A percentile compares a stretch with the other conserved stretches of the same genome.
Evolutionary conservation across 169 alveolate species (phyloP).

Genomic region (Eimeria tenella): DNA sequence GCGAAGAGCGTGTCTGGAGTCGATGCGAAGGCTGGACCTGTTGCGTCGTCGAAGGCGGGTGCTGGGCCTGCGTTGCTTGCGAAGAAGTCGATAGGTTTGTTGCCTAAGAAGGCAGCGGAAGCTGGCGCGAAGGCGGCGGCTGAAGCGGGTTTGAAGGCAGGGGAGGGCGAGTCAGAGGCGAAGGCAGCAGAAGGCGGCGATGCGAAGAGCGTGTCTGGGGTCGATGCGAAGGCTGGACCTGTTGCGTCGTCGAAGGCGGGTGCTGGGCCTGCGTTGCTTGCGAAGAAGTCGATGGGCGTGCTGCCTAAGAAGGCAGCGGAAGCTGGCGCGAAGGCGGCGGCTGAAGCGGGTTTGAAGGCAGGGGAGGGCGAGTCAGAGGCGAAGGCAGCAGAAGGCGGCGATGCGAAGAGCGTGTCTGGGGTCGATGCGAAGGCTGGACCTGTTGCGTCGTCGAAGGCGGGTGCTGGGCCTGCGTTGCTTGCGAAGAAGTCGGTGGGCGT

Average conservation of each 20-base stretch:
- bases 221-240: background rate
- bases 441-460: background rate
- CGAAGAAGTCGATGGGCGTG: background rate
- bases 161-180: background rate
- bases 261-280: background rate
- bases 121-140: background rate
- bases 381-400: conserved; percentile 8
- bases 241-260: background rate
- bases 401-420: too few relatives aligned
- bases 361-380: too few relatives aligned
- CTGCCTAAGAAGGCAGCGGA: background rate
- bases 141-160: background rate
- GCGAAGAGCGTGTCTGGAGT: background rate
- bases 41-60: background rate
- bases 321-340: background rate
- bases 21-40: background rate
- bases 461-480: background rate
- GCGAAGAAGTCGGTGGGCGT: conserved; percentile 13
- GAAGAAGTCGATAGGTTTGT: conserved; percentile 23
- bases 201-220: too few relatives aligned
- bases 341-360: too few relatives aligned
- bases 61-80: conserved; percentile 29
- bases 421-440: conserved; percentile 28
- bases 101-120: conserved; percentile 45
- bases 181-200: too few relatives aligned